Evolutionary conservation across 2,329 filamentous ascomycete genomes (phyloP), one percentile per base, ranked within the genome.

Genomic region (Zymoseptoria brevis): DNA sequence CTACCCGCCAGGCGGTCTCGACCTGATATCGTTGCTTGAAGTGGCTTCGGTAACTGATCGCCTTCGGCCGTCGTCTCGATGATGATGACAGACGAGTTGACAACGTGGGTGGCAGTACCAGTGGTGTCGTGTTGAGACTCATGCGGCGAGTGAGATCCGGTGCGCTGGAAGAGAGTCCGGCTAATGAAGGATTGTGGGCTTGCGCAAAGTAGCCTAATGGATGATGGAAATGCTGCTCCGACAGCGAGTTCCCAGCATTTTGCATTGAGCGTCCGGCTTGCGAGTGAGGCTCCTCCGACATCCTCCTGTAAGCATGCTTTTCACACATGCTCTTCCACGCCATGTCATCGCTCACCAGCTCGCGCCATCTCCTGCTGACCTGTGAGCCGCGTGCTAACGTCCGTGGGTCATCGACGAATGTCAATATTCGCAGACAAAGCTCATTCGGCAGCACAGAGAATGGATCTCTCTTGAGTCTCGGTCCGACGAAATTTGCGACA

Each of bases 11-110:
- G 13, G 94, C 94, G 0, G 92, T 95, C 74, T 99, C 94, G 16
- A 99, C 93, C 76, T 97, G 85, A 73, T 97, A 97, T 70, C 91
- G 84, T 73, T 97, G 92, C 75, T 97, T 97, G 79, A 99, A 99
- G 75, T 97, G 93, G 4, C 90, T 95, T 70, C 95, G 90, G 77
- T 97, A 96, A 1, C 90, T 93, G 66, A 87, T 86, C 26, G 90
- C 81, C 66, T 87, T 87, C 6, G 74, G 85, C 77, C 77, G 85
- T 66, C 72, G 63, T 24, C 22, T 29, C 8, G 22, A 19, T 13
- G 51, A 30, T n/a, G 51, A 53, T 68, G 64, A 66, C 13, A 59
- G 62, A 21, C 62, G 64, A 8, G 64, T 64, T 16, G 86, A 73
- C 2, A 69, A 60, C 1, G 63, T 67, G 8, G 67, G 66, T n/a